Evolutionary conservation across 495 filamentous ascomycete species (phyloP).

Genomic region (Trichoderma orchidacearum): DNA sequence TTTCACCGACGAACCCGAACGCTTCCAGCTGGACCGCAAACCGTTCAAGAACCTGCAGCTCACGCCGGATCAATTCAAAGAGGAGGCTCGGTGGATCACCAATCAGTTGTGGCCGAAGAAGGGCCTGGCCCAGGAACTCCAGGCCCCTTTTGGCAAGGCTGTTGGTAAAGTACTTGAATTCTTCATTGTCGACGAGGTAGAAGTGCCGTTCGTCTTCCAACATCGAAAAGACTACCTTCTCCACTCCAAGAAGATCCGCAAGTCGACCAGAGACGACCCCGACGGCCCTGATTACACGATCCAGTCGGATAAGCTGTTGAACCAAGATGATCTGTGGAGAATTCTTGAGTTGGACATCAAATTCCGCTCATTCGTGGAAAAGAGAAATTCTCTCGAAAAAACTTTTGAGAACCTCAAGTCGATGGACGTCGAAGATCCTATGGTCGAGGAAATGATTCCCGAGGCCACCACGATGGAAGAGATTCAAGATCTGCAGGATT

Average conservation of each 20-base stretch:
- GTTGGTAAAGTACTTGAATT: constrained; percentile 91
- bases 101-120: constrained; percentile 80
- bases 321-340: constrained; percentile 87
- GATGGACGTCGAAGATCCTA: constrained; percentile 38
- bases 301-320: constrained; percentile 75
- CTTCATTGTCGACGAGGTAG: constrained; percentile 79
- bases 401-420: constrained; percentile 59
- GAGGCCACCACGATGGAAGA: constrained; percentile 76
- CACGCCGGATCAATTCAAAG: constrained; percentile 65
- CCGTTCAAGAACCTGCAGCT: constrained; percentile 68
- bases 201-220: constrained; percentile 95
- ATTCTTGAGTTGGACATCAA: constrained; percentile 90
- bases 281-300: constrained; percentile 60
- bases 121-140: constrained; percentile 49
- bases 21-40: constrained; percentile 82
- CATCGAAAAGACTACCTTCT: constrained; percentile 97
- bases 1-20: constrained; percentile 74
- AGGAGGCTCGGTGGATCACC: constrained; percentile 86
- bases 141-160: constrained; percentile 71
- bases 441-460: constrained; percentile 69
- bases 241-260: constrained; percentile 64
- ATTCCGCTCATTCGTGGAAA: constrained; percentile 80
- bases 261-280: constrained; percentile 35
- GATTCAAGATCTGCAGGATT: constrained; percentile 91
- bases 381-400: constrained; percentile 67